Conservation (phyloP, 2,329 filamentous ascomycete species). For the Penicillium sp. region DNA sequence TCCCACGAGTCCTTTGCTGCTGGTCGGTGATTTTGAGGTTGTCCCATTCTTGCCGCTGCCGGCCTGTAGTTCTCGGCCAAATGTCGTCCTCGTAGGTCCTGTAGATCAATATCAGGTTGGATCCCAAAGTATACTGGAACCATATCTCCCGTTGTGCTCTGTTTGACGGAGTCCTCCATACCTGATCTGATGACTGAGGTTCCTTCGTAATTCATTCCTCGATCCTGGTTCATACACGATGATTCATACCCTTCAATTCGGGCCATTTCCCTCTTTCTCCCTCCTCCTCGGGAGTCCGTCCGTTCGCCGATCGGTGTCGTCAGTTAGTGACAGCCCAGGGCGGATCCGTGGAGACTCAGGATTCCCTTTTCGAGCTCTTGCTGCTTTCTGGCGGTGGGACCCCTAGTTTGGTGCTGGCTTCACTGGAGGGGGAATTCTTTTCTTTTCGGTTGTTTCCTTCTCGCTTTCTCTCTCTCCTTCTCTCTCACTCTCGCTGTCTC, state of each 20-base stretch:
- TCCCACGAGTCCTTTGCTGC: neutral
- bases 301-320: slow-evolving; percentile 6
- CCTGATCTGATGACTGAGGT: too few relatives aligned
- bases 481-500: neutral
- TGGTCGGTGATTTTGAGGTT: neutral
- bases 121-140: neutral
- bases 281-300: neutral
- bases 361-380: slow-evolving; percentile 19
- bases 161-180: too few relatives aligned
- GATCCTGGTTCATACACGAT: too few relatives aligned
- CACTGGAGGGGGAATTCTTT: neutral
- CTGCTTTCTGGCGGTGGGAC: slow-evolving; percentile 17
- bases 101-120: neutral
- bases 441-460: neutral
- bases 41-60: neutral
- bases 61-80: neutral
- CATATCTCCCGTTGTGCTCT: neutral
- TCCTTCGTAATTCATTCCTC: too few relatives aligned
- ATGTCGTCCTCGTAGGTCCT: neutral
- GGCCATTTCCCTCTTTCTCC: neutral
- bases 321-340: slow-evolving; percentile 1
- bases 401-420: neutral
- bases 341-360: slow-evolving; percentile 16
- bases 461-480: neutral
- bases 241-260: neutral